Evolutionary conservation across 805 yeast species (phyloP).

Genomic region (Candida namnaoensis): DNA sequence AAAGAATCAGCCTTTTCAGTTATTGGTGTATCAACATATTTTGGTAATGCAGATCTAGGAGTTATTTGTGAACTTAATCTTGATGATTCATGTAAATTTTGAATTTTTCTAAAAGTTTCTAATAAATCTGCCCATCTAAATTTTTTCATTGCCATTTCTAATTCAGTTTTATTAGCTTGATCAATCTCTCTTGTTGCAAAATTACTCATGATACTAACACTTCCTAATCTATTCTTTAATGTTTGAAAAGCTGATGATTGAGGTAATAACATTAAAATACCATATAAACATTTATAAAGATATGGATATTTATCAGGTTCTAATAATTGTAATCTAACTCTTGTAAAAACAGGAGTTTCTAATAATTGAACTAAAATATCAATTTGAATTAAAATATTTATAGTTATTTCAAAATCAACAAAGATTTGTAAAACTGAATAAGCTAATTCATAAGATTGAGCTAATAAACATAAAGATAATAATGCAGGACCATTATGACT

Average conservation of each 20-base stretch:
- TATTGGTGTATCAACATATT: constrained; percentile 13
- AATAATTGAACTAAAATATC: constrained; percentile 84
- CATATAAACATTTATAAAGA: constrained; percentile 81
- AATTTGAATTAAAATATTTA: constrained; percentile 73
- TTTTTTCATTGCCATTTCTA: constrained; percentile 10
- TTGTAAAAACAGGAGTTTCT: constrained; percentile 89
- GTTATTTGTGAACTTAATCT: neutral
- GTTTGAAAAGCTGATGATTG: constrained; percentile 88
- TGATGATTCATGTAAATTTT: constrained; percentile 28
- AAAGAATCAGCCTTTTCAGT: constrained; percentile 10
- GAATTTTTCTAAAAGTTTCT: constrained; percentile 40
- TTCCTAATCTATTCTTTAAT: constrained; percentile 61
- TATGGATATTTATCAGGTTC: constrained; percentile 80
- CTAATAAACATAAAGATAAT: constrained; percentile 71
- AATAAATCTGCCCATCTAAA: constrained; percentile 25
- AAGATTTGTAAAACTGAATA: constrained; percentile 73
- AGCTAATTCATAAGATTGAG: constrained; percentile 85
- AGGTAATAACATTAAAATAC: constrained; percentile 87
- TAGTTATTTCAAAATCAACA: constrained; percentile 74
- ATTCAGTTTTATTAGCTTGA: constrained; percentile 11
- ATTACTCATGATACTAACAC: constrained; percentile 29
- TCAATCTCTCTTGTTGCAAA: constrained; percentile 3
- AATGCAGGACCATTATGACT: constrained; percentile 86
- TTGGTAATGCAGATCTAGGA: constrained; percentile 10
- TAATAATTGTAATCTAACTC: constrained; percentile 76